Evolutionary conservation across 2,329 filamentous ascomycete genomes (phyloP).

Genomic region (Cladophialophora exuberans): DNA sequence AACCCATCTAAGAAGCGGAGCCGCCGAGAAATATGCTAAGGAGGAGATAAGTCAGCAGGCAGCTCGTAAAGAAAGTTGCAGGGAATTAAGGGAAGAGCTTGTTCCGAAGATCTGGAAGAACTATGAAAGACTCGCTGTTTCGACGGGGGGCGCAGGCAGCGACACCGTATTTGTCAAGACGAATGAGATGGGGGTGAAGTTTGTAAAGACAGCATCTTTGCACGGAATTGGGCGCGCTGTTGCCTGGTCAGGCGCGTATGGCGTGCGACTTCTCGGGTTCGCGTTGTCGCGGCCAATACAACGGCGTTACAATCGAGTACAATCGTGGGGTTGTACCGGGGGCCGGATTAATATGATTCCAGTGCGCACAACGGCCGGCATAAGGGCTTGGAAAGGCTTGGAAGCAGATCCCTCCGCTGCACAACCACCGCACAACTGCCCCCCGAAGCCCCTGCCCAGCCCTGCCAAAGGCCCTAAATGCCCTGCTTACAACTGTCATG

Average conservation of each 20-base stretch:
- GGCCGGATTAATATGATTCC: conserved; percentile 1
- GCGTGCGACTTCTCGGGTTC: background rate
- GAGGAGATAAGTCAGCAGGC: conserved; percentile 8
- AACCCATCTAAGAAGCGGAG: background rate
- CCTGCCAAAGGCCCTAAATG: too few species aligned
- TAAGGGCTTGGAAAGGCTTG: too few species aligned
- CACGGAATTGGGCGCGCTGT: background rate
- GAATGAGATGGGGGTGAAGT: background rate
- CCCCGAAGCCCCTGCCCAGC: too few species aligned
- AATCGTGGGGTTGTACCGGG: too few species aligned
- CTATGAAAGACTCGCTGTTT: background rate
- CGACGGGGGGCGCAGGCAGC: too few species aligned
- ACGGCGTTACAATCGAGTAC: background rate
- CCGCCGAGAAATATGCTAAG: conserved; percentile 1
- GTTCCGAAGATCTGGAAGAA: background rate
- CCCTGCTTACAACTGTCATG: too few species aligned
- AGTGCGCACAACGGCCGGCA: too few species aligned
- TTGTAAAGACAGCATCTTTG: conserved; percentile 6
- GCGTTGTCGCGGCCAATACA: background rate
- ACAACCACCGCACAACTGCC: background rate
- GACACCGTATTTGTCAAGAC: background rate
- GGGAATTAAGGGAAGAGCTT: background rate
- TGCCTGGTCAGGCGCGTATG: background rate
- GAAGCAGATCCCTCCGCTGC: background rate
- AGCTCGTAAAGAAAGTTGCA: background rate